These are phyloP conservation scores for Citrullus colocynthis DNA, from an alignment of 306 rosid genomes.

Conservation along the genomic window DNA sequence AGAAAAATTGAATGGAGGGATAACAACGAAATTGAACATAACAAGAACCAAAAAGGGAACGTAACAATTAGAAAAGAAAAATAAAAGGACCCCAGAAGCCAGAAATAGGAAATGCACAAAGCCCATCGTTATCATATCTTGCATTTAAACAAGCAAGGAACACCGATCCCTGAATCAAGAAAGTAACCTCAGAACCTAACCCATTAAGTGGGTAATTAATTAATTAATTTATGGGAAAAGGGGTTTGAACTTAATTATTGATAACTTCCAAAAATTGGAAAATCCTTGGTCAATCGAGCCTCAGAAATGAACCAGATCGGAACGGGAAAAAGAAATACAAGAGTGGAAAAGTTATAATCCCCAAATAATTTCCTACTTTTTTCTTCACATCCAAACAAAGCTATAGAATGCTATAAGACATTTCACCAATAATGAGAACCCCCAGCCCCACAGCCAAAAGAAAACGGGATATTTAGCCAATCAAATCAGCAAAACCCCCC, in stretches of 20 bases:
- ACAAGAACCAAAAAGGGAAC: not conserved
- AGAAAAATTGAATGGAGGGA: not conserved
- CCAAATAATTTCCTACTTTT: not conserved
- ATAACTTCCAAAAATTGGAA: not conserved
- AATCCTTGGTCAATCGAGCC: not conserved
- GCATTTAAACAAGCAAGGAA: not conserved
- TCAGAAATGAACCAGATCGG: not conserved
- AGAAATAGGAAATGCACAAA: not conserved
- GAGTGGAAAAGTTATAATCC: not conserved
- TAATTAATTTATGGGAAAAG: not conserved
- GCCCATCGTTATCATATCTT: not conserved
- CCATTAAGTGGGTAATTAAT: not conserved
- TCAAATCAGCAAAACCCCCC: not conserved
- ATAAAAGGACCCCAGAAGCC: not conserved
- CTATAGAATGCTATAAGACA: not conserved
- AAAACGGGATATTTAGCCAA: not conserved
- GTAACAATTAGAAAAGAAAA: not conserved
- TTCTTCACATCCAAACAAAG: conserved; percentile 8
- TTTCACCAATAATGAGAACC: conserved; percentile 3
- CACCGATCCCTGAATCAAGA: conserved; percentile 2
- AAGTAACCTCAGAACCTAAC: not conserved
- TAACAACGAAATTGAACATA: not conserved
- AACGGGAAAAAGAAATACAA: not conserved
- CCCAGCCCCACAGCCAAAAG: conserved; percentile 6
- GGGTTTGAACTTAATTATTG: not conserved